Percentiles rank a stretch among this genome's conserved stretches.
These are phyloP conservation scores for Aaosphaeria arxii DNA, from an alignment of 2,329 filamentous ascomycete species.

Conservation along the genomic window DNA sequence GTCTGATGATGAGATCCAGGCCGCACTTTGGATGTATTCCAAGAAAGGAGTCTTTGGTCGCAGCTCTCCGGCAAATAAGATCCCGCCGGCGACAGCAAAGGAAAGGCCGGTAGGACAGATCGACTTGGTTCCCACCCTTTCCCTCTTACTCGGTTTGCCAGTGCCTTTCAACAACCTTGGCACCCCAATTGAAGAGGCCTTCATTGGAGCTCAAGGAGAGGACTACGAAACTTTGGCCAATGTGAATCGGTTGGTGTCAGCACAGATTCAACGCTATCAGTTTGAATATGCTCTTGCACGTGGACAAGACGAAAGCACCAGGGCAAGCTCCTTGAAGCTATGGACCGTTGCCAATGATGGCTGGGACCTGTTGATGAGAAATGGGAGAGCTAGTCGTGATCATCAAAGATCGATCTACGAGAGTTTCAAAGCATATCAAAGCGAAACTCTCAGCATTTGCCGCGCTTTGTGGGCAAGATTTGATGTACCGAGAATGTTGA, in stretches of 20 bases:
- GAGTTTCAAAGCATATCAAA: slow-evolving; percentile 71
- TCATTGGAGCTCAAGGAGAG: slow-evolving; percentile 66
- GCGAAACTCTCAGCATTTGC: slow-evolving; percentile 73
- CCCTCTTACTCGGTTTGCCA: slow-evolving; percentile 82
- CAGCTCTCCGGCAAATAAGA: slow-evolving; percentile 56
- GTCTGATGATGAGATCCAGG: slow-evolving; percentile 92
- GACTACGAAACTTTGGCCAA: slow-evolving; percentile 75
- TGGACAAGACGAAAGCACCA: slow-evolving; percentile 61
- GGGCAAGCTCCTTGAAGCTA: slow-evolving; percentile 54
- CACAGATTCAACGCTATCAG: slow-evolving; percentile 88
- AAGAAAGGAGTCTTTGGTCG: slow-evolving; percentile 82
- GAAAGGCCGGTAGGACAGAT: slow-evolving; percentile 77
- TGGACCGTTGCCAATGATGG: slow-evolving; percentile 60
- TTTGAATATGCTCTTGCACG: slow-evolving; percentile 73
- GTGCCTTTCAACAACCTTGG: slow-evolving; percentile 97
- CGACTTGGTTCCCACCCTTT: slow-evolving; percentile 88
- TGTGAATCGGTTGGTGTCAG: slow-evolving; percentile 73
- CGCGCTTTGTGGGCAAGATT: slow-evolving; percentile 89
- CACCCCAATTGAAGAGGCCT: slow-evolving; percentile 89
- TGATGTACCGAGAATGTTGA: slow-evolving; percentile 79
- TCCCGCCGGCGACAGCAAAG: slow-evolving; percentile 70
- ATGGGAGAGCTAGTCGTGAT: slow-evolving; percentile 33
- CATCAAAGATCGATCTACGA: slow-evolving; percentile 46
- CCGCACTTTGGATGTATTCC: slow-evolving; percentile 98
- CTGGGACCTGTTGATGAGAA: slow-evolving; percentile 47